Evolutionary conservation across 192 early-diverging fungal species (phyloP), one percentile per base, ranked within the genome.

Genomic region (Coemansia sp.): DNA sequence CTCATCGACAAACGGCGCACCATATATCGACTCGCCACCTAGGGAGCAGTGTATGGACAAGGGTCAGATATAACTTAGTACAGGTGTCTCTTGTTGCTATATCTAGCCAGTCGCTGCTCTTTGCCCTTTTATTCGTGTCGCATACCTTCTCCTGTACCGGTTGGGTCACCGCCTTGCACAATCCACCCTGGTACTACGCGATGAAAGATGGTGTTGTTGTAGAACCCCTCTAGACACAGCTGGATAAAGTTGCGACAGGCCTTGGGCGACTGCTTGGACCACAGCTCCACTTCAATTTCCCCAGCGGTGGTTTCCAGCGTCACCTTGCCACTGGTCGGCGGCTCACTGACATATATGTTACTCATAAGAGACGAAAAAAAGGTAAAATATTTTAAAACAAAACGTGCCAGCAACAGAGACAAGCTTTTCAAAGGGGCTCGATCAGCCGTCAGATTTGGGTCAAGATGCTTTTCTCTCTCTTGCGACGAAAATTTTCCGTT

Each of bases 241-340:
- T 98, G 96, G 13, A 98, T 81, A 87, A 98, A 98, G 80, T 98
- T 98, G n/a, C 95, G 87, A 68, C 91, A 90, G 11, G 97, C 90
- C 65, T 92, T 92, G 1, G 97, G 97, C 0, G 92, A 72, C 75
- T 98, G 95, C 67, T 97, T 97, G n/a, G 93, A 85, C 94, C 95
- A 98, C 36, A 97, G 88, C 75, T 97, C 95, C 20, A 98, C 89
- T 34, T 95, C 92, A 33, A 98, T 87, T 75, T 94, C 92, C 15
- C 97, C 97, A 33, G 81, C 82, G 9, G 91, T 89, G 12, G 97
- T 97, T 27, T 95, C 89, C 38, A 98, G 74, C 70, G 93, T 85
- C 31, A 98, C 91, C 60, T 90, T 91, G 55, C 88, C 89, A 78
- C 88, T 91, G 27, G 82, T 84, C 3, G 82, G 74, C 47, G 82